Evolutionary conservation across 805 yeast species (phyloP), one percentile per base, ranked within the genome.

Genomic region (Nakazawaea populi): DNA sequence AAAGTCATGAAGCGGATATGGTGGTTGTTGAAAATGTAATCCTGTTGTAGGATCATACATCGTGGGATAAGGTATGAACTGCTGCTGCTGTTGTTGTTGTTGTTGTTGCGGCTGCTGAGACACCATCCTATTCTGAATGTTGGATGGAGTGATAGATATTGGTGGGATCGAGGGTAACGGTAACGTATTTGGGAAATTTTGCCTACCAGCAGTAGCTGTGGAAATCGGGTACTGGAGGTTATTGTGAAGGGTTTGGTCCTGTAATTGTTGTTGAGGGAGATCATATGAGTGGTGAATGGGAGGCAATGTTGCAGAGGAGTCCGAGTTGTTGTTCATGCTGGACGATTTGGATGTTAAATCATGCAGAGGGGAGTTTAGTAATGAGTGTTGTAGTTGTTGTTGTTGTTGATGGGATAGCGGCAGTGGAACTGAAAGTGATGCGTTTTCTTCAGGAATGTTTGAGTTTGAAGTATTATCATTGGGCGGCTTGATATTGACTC

Each of bases 31-130:
- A 32, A 11, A 11, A 9, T 32, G 35, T 32, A 32, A 8, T 4
- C 8, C 35, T 8, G 35, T 11, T 7, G n/a, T 43, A 14, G 46
- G 27, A 30, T 43, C 38, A n/a, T 43, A 34, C 6, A 18, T 29
- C 7, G 27, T 5, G 10, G 47, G 47, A 24, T 44, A 35, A 18
- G 39, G 47, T 18, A 44, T 36, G 14, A 9, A 39, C 18, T 28
- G 49, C 24, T 36, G 48, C 37, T 35, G 48, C 9, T 37, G 42
- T 27, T 45, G 48, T 11, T 24, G 30, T 35, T 12, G 32, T 36
- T 12, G 40, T 28, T 34, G 47, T 36, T 18, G 29, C 24, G 32
- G 47, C 11, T 44, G 39, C 24, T n/a, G 41, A 12, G 38, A 35
- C n/a, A 35, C 38, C 4, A 35, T 35, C n/a, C 11, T 14, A 12